Percentiles rank a stretch among this genome's conserved stretches.
phyloP scores from a whole-genome alignment of 306 rosid genomes.

The Prunus mira region DNA sequence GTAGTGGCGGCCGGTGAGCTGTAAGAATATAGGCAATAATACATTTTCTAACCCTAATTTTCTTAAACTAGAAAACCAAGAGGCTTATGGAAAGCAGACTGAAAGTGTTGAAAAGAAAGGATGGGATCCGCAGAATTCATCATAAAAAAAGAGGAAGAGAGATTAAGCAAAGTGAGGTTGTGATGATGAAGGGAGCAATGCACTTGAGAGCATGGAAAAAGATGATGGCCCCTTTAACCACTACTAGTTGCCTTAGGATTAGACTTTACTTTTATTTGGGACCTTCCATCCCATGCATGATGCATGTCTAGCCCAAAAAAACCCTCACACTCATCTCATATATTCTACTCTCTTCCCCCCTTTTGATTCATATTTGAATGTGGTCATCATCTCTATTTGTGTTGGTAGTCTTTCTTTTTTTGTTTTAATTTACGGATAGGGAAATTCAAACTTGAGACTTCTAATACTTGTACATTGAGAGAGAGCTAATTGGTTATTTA shows the following conservation, averaged over 20 bases:
- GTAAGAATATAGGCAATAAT: neutral
- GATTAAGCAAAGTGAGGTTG: conserved; percentile 44
- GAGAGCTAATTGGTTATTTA: no score
- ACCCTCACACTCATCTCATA: neutral
- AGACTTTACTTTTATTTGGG: conserved; percentile 33
- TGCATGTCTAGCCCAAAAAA: no score
- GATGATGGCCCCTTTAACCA: conserved; percentile 50
- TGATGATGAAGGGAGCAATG: conserved; percentile 48
- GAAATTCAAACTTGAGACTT: no score
- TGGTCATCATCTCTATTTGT: no score
- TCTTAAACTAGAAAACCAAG: neutral
- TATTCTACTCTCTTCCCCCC: conserved; percentile 18
- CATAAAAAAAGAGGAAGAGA: conserved; percentile 12
- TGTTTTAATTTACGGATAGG: no score
- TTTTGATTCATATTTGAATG: conserved; percentile 6
- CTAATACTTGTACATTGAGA: no score
- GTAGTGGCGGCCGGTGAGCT: conserved; percentile 1
- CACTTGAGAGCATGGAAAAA: conserved; percentile 51
- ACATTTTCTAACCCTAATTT: neutral
- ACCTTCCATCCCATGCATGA: conserved; percentile 18
- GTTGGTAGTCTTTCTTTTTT: no score
- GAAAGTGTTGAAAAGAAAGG: conserved; percentile 34
- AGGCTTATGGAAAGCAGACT: conserved; percentile 15
- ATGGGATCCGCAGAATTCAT: conserved; percentile 23
- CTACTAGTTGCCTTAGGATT: conserved; percentile 42